These are phyloP conservation scores for Wickerhamiella occidentalis DNA, from an alignment of 805 yeast species.

Conservation along the genomic window DNA sequence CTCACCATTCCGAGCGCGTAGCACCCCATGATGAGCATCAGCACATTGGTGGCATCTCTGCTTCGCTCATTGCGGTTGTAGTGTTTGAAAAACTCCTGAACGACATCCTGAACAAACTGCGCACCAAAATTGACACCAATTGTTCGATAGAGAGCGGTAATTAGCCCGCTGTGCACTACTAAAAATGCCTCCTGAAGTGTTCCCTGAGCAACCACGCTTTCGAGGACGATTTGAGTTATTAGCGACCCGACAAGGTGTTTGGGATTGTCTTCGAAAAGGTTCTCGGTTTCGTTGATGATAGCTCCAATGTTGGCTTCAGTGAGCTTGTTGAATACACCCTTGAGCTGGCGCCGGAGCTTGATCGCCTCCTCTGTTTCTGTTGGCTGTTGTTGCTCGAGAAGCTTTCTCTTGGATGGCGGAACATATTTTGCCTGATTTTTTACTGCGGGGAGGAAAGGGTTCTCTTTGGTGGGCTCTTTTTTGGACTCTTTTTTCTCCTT, in stretches of 20 bases:
- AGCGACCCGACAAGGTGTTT: slow-evolving; percentile 69
- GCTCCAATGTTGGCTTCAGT: slow-evolving; percentile 72
- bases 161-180: slow-evolving; percentile 63
- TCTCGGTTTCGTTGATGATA: slow-evolving; percentile 57
- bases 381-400: slow-evolving; percentile 26
- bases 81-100: slow-evolving; percentile 49
- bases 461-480: slow-evolving; percentile 38
- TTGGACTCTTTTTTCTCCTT: slow-evolving; percentile 13
- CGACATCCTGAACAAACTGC: slow-evolving; percentile 58
- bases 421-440: slow-evolving; percentile 38
- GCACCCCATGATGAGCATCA: slow-evolving; percentile 63
- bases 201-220: slow-evolving; percentile 51
- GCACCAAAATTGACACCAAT: slow-evolving; percentile 89
- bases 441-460: slow-evolving; percentile 46
- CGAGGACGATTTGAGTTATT: slow-evolving; percentile 49
- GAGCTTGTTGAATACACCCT: slow-evolving; percentile 76
- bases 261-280: slow-evolving; percentile 52
- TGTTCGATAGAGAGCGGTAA: slow-evolving; percentile 64
- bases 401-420: slow-evolving; percentile 76
- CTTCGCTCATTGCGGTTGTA: slow-evolving; percentile 17
- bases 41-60: slow-evolving; percentile 49
- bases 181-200: slow-evolving; percentile 68
- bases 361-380: slow-evolving; percentile 37
- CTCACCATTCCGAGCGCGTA: slow-evolving; percentile 70
- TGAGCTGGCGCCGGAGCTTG: slow-evolving; percentile 49